Conservation (phyloP, 495 filamentous ascomycete genomes). For the Massariosphaeria phaeospora region DNA sequence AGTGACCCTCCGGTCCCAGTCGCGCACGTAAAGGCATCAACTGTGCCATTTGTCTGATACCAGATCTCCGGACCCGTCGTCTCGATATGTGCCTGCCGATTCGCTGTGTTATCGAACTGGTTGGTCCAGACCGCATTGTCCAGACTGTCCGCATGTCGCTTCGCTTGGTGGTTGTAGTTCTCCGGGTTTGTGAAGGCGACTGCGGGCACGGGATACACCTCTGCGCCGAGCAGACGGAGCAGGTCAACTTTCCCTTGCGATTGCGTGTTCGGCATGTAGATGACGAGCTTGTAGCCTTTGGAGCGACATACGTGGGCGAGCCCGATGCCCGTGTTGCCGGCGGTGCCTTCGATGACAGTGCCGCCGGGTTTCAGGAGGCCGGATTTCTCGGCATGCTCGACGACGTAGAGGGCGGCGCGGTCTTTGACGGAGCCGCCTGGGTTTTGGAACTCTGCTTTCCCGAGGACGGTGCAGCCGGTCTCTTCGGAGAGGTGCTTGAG, state of each 20-base stretch:
- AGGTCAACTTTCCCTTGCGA: slow-evolving; percentile 97
- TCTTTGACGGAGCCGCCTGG: slow-evolving; percentile 96
- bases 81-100: slow-evolving; percentile 89
- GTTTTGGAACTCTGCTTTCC: slow-evolving; percentile 98
- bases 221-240: slow-evolving; percentile 84
- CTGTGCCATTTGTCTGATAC: slow-evolving; percentile 79
- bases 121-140: slow-evolving; percentile 98
- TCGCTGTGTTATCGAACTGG: slow-evolving; percentile 96
- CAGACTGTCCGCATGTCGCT: slow-evolving; percentile 74
- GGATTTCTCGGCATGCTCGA: slow-evolving; percentile 86
- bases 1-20: slow-evolving; percentile 92
- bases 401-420: slow-evolving; percentile 88
- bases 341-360: slow-evolving; percentile 93
- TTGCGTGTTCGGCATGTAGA: slow-evolving; percentile 99
- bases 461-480: slow-evolving; percentile 89
- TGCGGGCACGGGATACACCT: slow-evolving; percentile 95
- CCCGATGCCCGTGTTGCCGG: slow-evolving; percentile 96
- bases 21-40: slow-evolving; percentile 93
- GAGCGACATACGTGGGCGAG: slow-evolving; percentile 93
- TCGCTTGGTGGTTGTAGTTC: slow-evolving; percentile 97
- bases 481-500: slow-evolving; percentile 82
- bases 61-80: slow-evolving; percentile 97
- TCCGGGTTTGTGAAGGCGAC: slow-evolving; percentile 93
- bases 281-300: slow-evolving; percentile 89
- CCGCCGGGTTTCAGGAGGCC: slow-evolving; percentile 78